Evolutionary conservation across 2,329 filamentous ascomycete genomes (phyloP), one percentile per base, ranked within the genome.

Genomic region (Sclerotinia sclerotiorum): DNA sequence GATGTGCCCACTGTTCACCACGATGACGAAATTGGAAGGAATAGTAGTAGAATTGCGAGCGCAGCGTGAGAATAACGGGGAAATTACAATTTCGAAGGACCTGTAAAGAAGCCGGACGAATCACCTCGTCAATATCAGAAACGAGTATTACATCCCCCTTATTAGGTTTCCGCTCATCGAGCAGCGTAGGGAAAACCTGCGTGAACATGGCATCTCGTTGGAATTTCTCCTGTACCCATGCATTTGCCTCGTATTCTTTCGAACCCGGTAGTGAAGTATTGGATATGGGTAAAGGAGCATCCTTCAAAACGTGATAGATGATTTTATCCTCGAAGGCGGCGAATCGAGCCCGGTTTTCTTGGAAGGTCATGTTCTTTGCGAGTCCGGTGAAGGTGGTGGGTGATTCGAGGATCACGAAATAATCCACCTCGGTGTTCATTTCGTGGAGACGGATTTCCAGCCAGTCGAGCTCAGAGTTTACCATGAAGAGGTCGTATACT

Each of bases 391-490:
- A 89, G 2, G 86, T 88, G 64, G 79, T 82, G 21, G 79, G 77
- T 0, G 85, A 83, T 78, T 90, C 88, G 63, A 89, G 83, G 44
- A 90, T 82, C 72, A 90, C 80, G 72, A 88, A 90, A 78, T 88
- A 88, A 78, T 90, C 87, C 69, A 90, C 86, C 52, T 84, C 79
- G 49, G 84, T 77, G 68, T 84, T 84, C n/a, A 88, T 82, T 6
- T 84, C 84, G 73, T 86, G 82, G 5, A 90, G 80, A 15, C 87
- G 84, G 61, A 90, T 84, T 75, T 90, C 87, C 42, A 90, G 81
- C 82, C 86, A 88, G 78, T 90, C 87, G 19, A 90, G 80, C 78
- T 90, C 88, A 3, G 81, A 84, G 72, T 87, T 88, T 72, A 89
- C 78, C 80, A 89, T 84, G 73, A 88, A 81, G 2, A 90, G 80